Evolutionary conservation across 306 rosid species (phyloP).

Genomic region (Lathyrus sativus): DNA sequence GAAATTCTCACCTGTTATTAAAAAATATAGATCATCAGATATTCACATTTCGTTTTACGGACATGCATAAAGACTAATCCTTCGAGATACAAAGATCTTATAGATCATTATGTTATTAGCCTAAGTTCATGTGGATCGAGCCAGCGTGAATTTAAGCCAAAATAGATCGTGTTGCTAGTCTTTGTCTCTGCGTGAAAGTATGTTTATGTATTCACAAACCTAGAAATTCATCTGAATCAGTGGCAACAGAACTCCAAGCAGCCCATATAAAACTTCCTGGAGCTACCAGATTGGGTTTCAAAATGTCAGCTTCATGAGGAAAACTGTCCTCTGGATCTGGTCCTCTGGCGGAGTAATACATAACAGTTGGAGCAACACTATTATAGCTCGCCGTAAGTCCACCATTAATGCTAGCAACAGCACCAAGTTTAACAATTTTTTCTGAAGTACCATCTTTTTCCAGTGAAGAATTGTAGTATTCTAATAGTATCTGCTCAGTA

Average conservation of each 20-base stretch:
- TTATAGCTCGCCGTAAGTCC: slow-evolving; percentile 74
- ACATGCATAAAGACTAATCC: background rate
- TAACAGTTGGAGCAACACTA: slow-evolving; percentile 68
- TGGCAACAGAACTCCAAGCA: slow-evolving; percentile 93
- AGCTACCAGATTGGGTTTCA: slow-evolving; percentile 95
- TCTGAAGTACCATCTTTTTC: slow-evolving; percentile 62
- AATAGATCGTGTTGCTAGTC: background rate
- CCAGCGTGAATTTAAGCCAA: too few species aligned
- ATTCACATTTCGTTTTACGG: slow-evolving; percentile 8
- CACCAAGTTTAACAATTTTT: slow-evolving; percentile 67
- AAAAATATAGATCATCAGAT: slow-evolving; percentile 26
- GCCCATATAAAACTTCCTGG: slow-evolving; percentile 97
- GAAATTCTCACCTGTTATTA: slow-evolving; percentile 80
- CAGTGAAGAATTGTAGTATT: slow-evolving; percentile 84
- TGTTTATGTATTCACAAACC: slow-evolving; percentile 47
- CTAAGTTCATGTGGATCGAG: too few species aligned
- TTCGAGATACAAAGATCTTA: too few species aligned
- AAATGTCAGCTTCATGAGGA: slow-evolving; percentile 77
- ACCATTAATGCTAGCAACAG: slow-evolving; percentile 77
- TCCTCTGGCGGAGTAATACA: slow-evolving; percentile 98
- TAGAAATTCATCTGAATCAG: slow-evolving; percentile 81
- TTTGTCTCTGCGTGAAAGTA: background rate
- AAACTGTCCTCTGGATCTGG: slow-evolving; percentile 93
- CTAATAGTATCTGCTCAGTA: slow-evolving; percentile 61
- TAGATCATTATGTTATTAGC: too few species aligned